phyloP scores from a whole-genome alignment of 805 yeast species.

The Saccharomyces jurei region DNA sequence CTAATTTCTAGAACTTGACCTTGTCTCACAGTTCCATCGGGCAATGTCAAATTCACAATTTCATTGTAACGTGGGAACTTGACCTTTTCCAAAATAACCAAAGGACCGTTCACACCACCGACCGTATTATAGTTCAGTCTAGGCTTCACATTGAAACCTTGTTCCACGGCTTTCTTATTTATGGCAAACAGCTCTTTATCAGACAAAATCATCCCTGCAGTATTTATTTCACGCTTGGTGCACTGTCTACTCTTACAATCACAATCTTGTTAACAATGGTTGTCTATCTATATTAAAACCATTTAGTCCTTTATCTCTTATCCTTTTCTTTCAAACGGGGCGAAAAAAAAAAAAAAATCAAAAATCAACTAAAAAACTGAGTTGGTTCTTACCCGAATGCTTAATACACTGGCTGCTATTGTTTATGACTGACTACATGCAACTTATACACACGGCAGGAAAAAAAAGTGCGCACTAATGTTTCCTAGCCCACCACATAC shows the following conservation, averaged over 20 bases:
- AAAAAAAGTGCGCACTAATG: neutral
- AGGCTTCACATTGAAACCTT: conserved; percentile 87
- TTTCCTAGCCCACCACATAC: neutral
- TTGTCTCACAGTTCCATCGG: conserved; percentile 90
- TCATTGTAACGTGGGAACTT: conserved; percentile 89
- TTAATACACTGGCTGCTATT: neutral
- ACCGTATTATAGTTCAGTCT: conserved; percentile 92
- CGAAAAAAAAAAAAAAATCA: neutral
- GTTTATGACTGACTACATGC: neutral
- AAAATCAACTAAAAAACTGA: neutral
- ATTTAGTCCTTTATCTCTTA: neutral
- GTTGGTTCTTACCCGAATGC: neutral
- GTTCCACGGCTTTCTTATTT: conserved; percentile 85
- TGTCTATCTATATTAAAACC: neutral
- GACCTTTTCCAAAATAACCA: conserved; percentile 82
- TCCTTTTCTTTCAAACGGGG: neutral
- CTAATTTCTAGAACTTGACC: conserved; percentile 98
- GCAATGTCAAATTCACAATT: conserved; percentile 91
- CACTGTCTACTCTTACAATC: neutral
- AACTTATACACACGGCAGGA: neutral
- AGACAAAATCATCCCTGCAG: conserved; percentile 23
- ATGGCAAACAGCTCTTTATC: conserved; percentile 49
- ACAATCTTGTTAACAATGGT: neutral
- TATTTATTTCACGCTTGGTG: neutral
- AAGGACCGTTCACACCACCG: conserved; percentile 96